Evolutionary conservation across 208 protist species (phyloP), one percentile per base, ranked within the genome.

Genomic region (Trypanosoma theileri): DNA sequence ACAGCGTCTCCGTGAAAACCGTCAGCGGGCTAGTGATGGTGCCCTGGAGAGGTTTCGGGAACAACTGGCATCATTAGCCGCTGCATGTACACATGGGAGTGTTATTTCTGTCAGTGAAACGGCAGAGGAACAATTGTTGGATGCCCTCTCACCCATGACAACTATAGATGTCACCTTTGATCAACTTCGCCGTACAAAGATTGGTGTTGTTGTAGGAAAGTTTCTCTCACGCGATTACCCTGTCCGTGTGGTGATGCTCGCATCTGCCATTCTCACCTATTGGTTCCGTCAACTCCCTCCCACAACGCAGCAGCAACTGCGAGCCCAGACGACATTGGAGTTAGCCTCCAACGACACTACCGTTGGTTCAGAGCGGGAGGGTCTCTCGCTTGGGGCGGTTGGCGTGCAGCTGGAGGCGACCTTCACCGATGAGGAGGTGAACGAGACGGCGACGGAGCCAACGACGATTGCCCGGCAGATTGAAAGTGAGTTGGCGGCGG

Each of bases 381-480:
- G 44, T 24, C 42, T 69, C 8, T 21, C 58, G 12, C 84, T 89
- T 3, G 78, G 86, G 17, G 57, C 71, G n/a, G 50, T 91, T 22
- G 84, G 85, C n/a, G 69, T 91, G 21, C 82, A 80, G 58, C 57
- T 93, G 21, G 82, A 76, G 57, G 74, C 71, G 16, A 79, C 58
- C 59, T 91, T 93, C 73, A 93, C 83, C 0, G 84, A 89, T n/a
- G 82, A 88, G 52, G 84, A 93, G 62, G 19, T 85, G 14, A 75
- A 66, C 53, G 62, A 59, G 56, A 44, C 64, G 12, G 52, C 52
- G 13, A n/a, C 17, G 14, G 65, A 59, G 8, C 56, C 65, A 1
- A 35, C 41, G 9, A n/a, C 41, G 51, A 35, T 70, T 16, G 65
- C 65, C 9, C 11, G 19, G 24, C 21, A 12, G 21, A 66, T 89